These are phyloP conservation scores for Phaeotremella skinneri DNA, from an alignment of 768 basidiomycete genomes.

Conservation along the genomic window DNA sequence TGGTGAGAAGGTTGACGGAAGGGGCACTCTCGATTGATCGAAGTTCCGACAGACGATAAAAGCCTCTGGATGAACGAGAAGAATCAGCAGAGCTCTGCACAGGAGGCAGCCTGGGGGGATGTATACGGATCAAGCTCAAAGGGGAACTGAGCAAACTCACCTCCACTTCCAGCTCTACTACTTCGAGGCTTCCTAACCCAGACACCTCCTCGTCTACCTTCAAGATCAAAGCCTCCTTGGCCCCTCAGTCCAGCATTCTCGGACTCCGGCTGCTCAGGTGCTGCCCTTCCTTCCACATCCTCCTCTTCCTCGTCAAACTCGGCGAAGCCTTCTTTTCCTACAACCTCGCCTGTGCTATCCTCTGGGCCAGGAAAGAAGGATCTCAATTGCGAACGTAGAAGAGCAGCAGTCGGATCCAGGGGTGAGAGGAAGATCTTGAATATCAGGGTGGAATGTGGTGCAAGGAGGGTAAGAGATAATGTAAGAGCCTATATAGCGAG, in stretches of 20 bases:
- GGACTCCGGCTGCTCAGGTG: too few relatives aligned
- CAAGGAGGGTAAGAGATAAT: constrained; percentile 53
- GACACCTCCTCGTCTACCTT: constrained; percentile 51
- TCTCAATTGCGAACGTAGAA: constrained; percentile 52
- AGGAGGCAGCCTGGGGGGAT: too few relatives aligned
- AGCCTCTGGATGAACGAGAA: constrained; percentile 46
- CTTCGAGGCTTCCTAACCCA: constrained; percentile 55
- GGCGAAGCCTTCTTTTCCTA: constrained; percentile 1
- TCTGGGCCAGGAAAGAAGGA: constrained; percentile 51
- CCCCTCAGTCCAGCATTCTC: not conserved
- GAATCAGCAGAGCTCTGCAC: constrained; percentile 6
- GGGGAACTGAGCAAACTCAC: constrained; percentile 35
- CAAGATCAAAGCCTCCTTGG: constrained; percentile 28
- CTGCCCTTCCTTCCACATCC: not conserved
- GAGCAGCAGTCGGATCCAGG: constrained; percentile 47
- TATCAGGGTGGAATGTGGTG: constrained; percentile 53
- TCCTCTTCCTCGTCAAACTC: constrained; percentile 26
- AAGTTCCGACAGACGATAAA: constrained; percentile 55
- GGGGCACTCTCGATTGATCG: constrained; percentile 42
- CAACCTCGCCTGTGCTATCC: not conserved
- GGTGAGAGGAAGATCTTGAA: constrained; percentile 55
- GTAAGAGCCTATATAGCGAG: constrained; percentile 50
- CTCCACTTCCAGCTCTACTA: constrained; percentile 53
- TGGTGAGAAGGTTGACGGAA: constrained; percentile 28
- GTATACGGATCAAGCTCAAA: not conserved